Evolutionary conservation across 192 early-diverging fungal species (phyloP), one percentile per base, ranked within the genome.

Genomic region (Entomortierella parvispora): DNA sequence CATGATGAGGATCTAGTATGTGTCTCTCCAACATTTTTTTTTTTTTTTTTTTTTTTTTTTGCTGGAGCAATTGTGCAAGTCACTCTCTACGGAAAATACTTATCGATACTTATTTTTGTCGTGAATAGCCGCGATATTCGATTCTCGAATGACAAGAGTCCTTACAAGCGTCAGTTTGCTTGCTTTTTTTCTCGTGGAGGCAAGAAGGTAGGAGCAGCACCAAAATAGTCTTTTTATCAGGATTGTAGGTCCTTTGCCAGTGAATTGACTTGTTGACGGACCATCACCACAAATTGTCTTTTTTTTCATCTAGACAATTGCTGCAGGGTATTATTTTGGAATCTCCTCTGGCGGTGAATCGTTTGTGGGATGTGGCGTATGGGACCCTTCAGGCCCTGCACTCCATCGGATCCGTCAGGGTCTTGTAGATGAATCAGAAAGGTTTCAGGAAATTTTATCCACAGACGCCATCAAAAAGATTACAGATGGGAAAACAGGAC

Each of bases 51-150:
- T 29, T 4, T 40, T 40, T 40, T 40, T 40, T 40, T n/a, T n/a
- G n/a, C n/a, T n/a, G 12, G 37, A 40, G 37, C 7, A 6, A 14
- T 49, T n/a, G n/a, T n/a, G n/a, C n/a, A n/a, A n/a, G n/a, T n/a
- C n/a, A n/a, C n/a, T n/a, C n/a, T n/a, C n/a, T n/a, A n/a, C n/a
- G n/a, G n/a, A n/a, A n/a, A n/a, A n/a, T n/a, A n/a, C n/a, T n/a
- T n/a, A 40, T 40, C 37, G 37, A 43, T 45, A 26, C 33, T 45
- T 52, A 42, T 56, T 17, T n/a, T 14, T 50, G 15, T 40, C 32
- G 40, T 82, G 8, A 48, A 53, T 68, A 88, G 87, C 63, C 83
- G 87, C 8, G 89, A 90, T 58, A 55, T 90, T 9, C 71, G 89
- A 7, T 90, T 90, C 66, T 81, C 84, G 1, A 83, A 84, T 18